These are phyloP conservation scores for Mesostigma viride DNA, from an alignment of 139 green algal species.

Conservation along the genomic window DNA sequence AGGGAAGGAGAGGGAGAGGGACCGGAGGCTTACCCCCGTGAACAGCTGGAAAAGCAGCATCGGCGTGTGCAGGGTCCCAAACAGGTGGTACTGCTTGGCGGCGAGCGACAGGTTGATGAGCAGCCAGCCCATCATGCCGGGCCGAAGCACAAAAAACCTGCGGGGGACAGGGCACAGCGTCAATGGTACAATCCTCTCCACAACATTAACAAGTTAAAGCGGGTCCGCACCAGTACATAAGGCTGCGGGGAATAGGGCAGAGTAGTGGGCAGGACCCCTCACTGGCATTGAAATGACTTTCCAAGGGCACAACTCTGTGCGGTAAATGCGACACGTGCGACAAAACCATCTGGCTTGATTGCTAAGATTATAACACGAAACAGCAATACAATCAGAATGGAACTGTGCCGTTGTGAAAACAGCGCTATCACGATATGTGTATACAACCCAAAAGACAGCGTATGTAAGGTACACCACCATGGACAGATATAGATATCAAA, in stretches of 20 bases:
- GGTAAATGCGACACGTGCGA: too few species aligned
- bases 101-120: conserved; percentile 37
- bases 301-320: too few species aligned
- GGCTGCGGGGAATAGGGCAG: background rate
- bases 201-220: background rate
- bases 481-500: too few species aligned
- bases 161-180: background rate
- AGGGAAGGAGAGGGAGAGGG: conserved; percentile 4
- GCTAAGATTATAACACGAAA: too few species aligned
- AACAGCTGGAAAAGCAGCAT: conserved; percentile 36
- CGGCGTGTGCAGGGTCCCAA: conserved; percentile 4
- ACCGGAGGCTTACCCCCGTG: conserved; percentile 26
- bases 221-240: background rate
- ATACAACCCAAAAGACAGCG: too few species aligned
- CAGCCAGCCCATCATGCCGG: conserved; percentile 33
- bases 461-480: too few species aligned
- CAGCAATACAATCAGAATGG: too few species aligned
- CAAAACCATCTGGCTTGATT: too few species aligned
- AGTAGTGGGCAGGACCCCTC: background rate
- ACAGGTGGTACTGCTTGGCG: conserved; percentile 27
- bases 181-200: background rate
- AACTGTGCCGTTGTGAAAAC: too few species aligned
- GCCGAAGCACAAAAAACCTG: conserved; percentile 29
- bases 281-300: too few species aligned
- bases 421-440: too few species aligned